Conservation (phyloP, 1,284 basidiomycete species). For the Peniophora sp. region DNA sequence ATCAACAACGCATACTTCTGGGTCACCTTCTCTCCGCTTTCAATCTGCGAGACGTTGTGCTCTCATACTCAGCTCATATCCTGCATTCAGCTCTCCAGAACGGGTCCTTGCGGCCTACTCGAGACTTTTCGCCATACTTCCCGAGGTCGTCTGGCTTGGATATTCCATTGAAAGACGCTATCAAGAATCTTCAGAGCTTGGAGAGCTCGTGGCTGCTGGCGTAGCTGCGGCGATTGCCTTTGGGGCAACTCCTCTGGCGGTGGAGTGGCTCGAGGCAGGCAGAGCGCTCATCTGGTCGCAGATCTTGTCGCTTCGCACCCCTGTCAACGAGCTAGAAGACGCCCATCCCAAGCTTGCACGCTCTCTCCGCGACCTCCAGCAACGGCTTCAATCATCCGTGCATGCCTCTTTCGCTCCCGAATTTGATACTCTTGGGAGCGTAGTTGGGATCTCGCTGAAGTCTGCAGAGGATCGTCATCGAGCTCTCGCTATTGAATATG, state of each 20-base stretch:
- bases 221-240: neutral
- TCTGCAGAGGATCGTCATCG: too few relatives aligned
- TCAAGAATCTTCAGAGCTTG: neutral
- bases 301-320: neutral
- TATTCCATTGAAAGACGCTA: neutral
- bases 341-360: neutral
- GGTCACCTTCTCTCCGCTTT: too few relatives aligned
- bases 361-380: too few relatives aligned
- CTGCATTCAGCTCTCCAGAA: too few relatives aligned
- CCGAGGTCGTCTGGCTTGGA: neutral
- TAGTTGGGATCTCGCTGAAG: too few relatives aligned
- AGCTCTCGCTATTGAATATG: too few relatives aligned
- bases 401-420: too few relatives aligned
- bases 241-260: neutral
- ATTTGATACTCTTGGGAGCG: too few relatives aligned
- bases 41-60: too few relatives aligned
- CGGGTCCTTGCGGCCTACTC: neutral
- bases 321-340: neutral
- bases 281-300: neutral
- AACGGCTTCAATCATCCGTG: too few relatives aligned
- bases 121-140: neutral
- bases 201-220: neutral
- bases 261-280: neutral
- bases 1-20: too few relatives aligned
- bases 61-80: too few relatives aligned